Percentiles rank a stretch among this genome's conserved stretches.
phyloP scores from a whole-genome alignment of 805 yeast species.

The Lachancea mirantina region DNA sequence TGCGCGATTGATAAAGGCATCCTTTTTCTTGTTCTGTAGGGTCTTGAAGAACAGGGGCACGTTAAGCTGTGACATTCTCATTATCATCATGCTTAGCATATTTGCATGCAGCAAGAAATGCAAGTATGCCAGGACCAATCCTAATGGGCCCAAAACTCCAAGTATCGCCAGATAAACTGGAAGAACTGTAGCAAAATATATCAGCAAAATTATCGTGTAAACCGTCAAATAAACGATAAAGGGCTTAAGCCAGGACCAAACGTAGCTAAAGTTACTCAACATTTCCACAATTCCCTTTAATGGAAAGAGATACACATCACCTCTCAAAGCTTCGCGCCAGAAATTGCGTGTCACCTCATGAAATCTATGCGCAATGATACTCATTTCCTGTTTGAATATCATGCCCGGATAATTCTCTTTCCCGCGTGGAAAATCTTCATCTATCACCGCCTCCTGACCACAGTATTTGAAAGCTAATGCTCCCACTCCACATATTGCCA shows the following conservation, averaged over 20 bases:
- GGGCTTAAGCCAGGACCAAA: slow-evolving; percentile 9
- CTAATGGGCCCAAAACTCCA: slow-evolving; percentile 26
- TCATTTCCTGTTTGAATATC: slow-evolving; percentile 14
- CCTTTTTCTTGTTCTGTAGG: slow-evolving; percentile 11
- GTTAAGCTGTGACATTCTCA: slow-evolving; percentile 25
- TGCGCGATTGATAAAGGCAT: slow-evolving; percentile 10
- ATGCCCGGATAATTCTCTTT: slow-evolving; percentile 11
- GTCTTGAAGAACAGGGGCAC: slow-evolving; percentile 14
- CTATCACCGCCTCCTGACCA: slow-evolving; percentile 18
- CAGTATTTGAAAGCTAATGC: slow-evolving; percentile 24
- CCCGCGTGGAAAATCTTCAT: slow-evolving; percentile 13
- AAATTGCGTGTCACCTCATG: slow-evolving; percentile 16
- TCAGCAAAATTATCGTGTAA: slow-evolving; percentile 16
- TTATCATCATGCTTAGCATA: slow-evolving; percentile 26
- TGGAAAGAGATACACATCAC: slow-evolving; percentile 17
- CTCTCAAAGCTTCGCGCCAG: slow-evolving; percentile 17
- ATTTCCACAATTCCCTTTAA: slow-evolving; percentile 18
- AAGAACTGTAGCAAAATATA: slow-evolving; percentile 26
- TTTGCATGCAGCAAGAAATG: slow-evolving; percentile 29
- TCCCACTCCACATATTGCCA: slow-evolving; percentile 25
- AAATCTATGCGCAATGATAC: slow-evolving; percentile 9
- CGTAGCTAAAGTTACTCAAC: slow-evolving; percentile 12
- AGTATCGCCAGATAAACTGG: slow-evolving; percentile 27
- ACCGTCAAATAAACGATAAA: slow-evolving; percentile 15
- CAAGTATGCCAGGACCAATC: slow-evolving; percentile 21